Percentiles rank a stretch among this genome's conserved stretches.
phyloP scores from a whole-genome alignment of 257 asterid species.

The Salvia splendens region DNA sequence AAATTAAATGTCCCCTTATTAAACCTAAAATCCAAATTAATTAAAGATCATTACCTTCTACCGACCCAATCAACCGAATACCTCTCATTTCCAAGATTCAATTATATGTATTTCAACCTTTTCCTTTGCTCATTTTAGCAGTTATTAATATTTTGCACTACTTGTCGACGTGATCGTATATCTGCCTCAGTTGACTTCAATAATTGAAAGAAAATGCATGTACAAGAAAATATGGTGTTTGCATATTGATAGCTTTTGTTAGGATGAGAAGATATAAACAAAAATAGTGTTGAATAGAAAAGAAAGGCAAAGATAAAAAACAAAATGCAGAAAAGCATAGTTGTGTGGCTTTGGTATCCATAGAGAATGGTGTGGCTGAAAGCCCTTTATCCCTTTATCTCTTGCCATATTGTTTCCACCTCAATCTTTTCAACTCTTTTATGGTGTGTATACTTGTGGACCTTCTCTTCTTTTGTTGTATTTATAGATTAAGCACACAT shows the following conservation, averaged over 20 bases:
- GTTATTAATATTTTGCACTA: no score
- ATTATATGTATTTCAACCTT: no score
- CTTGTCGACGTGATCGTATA: no score
- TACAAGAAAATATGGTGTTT: background rate
- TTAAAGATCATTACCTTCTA: no score
- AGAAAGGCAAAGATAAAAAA: conserved; percentile 12
- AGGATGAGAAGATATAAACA: background rate
- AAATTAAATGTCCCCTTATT: no score
- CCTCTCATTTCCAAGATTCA: no score
- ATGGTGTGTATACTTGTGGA: conserved; percentile 31
- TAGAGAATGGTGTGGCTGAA: conserved; percentile 59
- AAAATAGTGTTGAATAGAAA: conserved; percentile 9
- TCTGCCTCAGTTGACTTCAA: no score
- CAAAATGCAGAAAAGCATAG: conserved; percentile 11
- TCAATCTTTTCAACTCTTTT: conserved; percentile 27
- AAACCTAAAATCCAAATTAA: no score
- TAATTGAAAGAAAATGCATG: no score
- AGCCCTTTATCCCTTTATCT: conserved; percentile 74
- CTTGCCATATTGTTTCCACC: conserved; percentile 44
- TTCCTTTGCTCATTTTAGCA: no score
- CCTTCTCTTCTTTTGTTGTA: conserved; percentile 24
- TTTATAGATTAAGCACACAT: conserved; percentile 13
- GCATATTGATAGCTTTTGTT: background rate
- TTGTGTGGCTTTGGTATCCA: conserved; percentile 58
- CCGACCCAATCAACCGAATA: no score